Evolutionary conservation across 495 filamentous ascomycete genomes (phyloP).

Genomic region (Penicillium bialowiezense): DNA sequence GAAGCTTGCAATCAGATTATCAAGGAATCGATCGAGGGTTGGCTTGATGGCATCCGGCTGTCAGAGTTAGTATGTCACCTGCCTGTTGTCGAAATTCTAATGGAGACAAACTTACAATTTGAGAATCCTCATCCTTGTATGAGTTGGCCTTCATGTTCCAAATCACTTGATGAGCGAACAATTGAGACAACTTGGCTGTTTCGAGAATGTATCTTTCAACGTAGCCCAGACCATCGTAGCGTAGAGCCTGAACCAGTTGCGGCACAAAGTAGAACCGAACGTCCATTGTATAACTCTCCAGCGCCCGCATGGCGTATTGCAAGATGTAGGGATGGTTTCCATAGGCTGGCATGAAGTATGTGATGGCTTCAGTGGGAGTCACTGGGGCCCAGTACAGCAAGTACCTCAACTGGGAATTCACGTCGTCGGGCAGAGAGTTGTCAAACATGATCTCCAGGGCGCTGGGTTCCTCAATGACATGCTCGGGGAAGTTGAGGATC

Average conservation of each 20-base stretch:
- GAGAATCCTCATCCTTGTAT: slow-evolving; percentile 93
- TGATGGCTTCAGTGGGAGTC: slow-evolving; percentile 87
- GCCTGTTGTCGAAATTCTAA: not conserved
- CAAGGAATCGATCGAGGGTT: slow-evolving; percentile 86
- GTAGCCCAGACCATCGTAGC: slow-evolving; percentile 91
- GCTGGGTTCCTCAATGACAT: slow-evolving; percentile 72
- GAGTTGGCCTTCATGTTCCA: slow-evolving; percentile 99
- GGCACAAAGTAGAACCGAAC: slow-evolving; percentile 99
- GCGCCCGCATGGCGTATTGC: slow-evolving; percentile 94
- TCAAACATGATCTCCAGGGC: slow-evolving; percentile 81
- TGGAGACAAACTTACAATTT: slow-evolving; percentile 61
- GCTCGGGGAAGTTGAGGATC: slow-evolving; percentile 77
- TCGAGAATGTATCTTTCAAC: slow-evolving; percentile 96
- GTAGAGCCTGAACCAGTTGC: slow-evolving; percentile 94
- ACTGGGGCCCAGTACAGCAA: slow-evolving; percentile 92
- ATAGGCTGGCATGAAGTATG: slow-evolving; percentile 89
- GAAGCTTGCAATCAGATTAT: slow-evolving; percentile 78
- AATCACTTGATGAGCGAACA: slow-evolving; percentile 98
- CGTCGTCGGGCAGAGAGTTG: slow-evolving; percentile 67
- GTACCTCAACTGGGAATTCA: slow-evolving; percentile 87
- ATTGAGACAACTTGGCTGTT: slow-evolving; percentile 89
- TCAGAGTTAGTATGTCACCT: slow-evolving; percentile 38
- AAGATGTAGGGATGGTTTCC: slow-evolving; percentile 92
- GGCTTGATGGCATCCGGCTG: slow-evolving; percentile 92
- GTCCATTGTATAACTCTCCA: slow-evolving; percentile 91